Conservation (phyloP, 2,329 filamentous ascomycete genomes). For the Byssothecium circinans region DNA sequence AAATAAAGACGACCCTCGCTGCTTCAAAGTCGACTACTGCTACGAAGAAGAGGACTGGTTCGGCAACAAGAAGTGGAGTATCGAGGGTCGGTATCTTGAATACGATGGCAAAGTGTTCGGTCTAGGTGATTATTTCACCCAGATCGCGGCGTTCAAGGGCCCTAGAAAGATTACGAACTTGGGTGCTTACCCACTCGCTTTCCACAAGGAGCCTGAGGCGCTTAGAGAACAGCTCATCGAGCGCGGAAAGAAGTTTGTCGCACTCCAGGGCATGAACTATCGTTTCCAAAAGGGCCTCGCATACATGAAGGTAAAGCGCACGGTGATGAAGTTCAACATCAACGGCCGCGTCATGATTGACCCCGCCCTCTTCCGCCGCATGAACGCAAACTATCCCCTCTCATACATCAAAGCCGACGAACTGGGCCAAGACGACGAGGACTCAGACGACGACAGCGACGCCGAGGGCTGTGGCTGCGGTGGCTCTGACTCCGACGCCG, state of each 20-base stretch:
- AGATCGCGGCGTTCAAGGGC: slow-evolving; percentile 76
- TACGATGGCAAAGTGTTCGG: slow-evolving; percentile 88
- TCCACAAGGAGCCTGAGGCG: slow-evolving; percentile 71
- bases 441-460: slow-evolving; percentile 52
- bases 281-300: slow-evolving; percentile 81
- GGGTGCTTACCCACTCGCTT: slow-evolving; percentile 74
- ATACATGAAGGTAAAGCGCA: slow-evolving; percentile 79
- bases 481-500: slow-evolving; percentile 22
- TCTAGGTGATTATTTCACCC: slow-evolving; percentile 68
- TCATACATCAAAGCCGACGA: slow-evolving; percentile 74
- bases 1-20: slow-evolving; percentile 72
- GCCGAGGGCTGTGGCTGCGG: slow-evolving; percentile 52
- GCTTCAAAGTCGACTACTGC: slow-evolving; percentile 78
- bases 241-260: slow-evolving; percentile 81
- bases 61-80: slow-evolving; percentile 72
- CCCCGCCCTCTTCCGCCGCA: slow-evolving; percentile 75
- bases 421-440: slow-evolving; percentile 59
- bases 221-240: slow-evolving; percentile 70
- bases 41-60: slow-evolving; percentile 70
- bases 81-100: slow-evolving; percentile 80
- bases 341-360: slow-evolving; percentile 89
- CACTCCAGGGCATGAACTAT: slow-evolving; percentile 81
- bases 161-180: slow-evolving; percentile 80
- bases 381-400: slow-evolving; percentile 83
- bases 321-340: slow-evolving; percentile 77